Evolutionary conservation across 1,284 basidiomycete species (phyloP).

Genomic region (Moesziomyces antarcticus): DNA sequence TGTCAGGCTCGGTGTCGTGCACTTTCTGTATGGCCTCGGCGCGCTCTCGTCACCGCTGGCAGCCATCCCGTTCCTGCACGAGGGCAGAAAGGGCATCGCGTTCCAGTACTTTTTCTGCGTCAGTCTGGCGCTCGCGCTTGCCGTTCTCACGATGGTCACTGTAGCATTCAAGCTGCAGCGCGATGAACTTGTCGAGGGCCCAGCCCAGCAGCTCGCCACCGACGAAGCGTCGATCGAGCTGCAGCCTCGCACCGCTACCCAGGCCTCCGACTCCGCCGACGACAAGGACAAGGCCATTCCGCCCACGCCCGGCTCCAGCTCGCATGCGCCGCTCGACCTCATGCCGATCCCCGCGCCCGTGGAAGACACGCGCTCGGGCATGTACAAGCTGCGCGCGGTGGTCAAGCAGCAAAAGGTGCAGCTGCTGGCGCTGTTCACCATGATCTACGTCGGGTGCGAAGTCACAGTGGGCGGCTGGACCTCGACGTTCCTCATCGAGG

Average conservation of each 20-base stretch:
- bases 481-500: constrained; percentile 34
- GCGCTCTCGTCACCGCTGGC: constrained; percentile 52
- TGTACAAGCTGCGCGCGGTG: constrained; percentile 33
- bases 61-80: constrained; percentile 40
- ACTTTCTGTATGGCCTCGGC: constrained; percentile 55
- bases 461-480: constrained; percentile 57
- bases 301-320: not conserved
- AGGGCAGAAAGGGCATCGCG: constrained; percentile 16
- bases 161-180: constrained; percentile 36
- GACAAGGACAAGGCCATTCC: constrained; percentile 2
- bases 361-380: constrained; percentile 7
- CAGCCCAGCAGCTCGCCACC: not conserved
- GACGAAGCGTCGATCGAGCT: constrained; percentile 14
- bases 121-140: constrained; percentile 29
- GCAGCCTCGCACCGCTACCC: constrained; percentile 1
- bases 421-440: constrained; percentile 37
- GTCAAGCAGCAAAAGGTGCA: constrained; percentile 19
- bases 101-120: constrained; percentile 51
- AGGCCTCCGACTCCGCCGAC: too few relatives aligned
- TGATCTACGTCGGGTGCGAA: constrained; percentile 53
- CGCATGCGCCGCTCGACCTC: constrained; percentile 9
- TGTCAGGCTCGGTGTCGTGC: constrained; percentile 40
- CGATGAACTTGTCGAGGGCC: constrained; percentile 33
- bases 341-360: constrained; percentile 12
- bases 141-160: constrained; percentile 26